Conservation (phyloP, 352 stramenopile species). For the Phytophthora ohioensis region DNA sequence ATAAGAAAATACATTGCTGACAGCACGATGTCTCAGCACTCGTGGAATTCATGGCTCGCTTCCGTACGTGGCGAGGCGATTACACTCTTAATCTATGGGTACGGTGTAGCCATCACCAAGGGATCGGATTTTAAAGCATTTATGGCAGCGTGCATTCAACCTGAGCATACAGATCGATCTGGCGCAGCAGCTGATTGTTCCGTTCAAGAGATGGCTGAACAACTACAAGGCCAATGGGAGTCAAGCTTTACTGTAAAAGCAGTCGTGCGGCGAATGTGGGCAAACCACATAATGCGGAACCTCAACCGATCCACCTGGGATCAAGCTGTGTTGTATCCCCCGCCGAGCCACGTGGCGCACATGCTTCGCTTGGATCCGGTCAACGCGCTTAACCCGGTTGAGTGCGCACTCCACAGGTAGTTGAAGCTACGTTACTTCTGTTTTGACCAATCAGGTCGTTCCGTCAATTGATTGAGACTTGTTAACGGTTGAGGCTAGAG, state of each 20-base stretch:
- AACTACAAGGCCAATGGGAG: background rate
- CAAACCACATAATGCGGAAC: background rate
- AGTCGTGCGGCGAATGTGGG: background rate
- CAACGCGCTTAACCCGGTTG: no score
- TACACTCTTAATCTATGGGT: background rate
- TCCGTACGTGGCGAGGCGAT: background rate
- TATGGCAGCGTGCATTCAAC: background rate
- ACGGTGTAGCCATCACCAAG: no score
- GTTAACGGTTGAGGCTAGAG: no score
- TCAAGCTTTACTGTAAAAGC: no score
- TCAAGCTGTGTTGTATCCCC: background rate
- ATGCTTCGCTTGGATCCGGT: background rate
- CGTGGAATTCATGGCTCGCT: no score
- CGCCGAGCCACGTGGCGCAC: background rate
- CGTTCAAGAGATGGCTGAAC: background rate
- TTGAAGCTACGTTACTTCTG: no score
- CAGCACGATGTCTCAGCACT: no score
- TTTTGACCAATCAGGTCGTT: no score
- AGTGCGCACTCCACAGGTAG: no score
- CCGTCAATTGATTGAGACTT: no score
- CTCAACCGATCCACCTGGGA: background rate
- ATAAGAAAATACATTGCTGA: no score
- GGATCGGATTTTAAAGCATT: no score
- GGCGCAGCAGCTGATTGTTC: background rate
- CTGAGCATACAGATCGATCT: background rate